Evolutionary conservation across 202 grass and related monocot genomes (phyloP).

Genomic region (Panicum virgatum): DNA sequence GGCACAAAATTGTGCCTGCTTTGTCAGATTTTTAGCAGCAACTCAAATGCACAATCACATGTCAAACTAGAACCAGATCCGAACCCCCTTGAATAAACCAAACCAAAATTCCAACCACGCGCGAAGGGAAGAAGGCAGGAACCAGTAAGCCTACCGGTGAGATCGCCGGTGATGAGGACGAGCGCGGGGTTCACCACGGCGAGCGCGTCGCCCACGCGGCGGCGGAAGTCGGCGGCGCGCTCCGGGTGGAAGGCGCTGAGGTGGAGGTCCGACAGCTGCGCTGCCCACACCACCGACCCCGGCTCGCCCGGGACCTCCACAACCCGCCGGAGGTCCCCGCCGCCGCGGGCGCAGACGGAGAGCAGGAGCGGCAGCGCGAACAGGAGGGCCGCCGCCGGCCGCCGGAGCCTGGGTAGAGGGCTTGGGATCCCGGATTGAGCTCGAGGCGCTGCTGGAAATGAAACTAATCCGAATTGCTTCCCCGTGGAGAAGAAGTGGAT

Average conservation of each 20-base stretch:
- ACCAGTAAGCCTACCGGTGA: slow-evolving; percentile 51
- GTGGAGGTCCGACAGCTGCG: slow-evolving; percentile 58
- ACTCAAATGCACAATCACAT: not conserved
- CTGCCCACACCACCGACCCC: slow-evolving; percentile 54
- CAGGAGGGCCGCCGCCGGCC: not conserved
- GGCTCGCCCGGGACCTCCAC: slow-evolving; percentile 44
- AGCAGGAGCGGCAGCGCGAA: not conserved
- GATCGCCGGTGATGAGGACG: slow-evolving; percentile 63
- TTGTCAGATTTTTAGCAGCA: not conserved
- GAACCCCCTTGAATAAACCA: not conserved
- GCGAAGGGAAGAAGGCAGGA: not conserved
- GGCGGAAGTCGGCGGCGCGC: slow-evolving; percentile 37
- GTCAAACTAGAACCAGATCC: not conserved
- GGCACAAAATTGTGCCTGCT: not conserved
- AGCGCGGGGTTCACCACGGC: slow-evolving; percentile 47
- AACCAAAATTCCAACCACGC: not conserved
- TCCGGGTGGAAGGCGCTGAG: slow-evolving; percentile 56
- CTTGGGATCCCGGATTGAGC: not conserved
- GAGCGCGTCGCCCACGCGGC: slow-evolving; percentile 44
- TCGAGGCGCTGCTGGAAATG: not conserved
- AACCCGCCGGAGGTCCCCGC: slow-evolving; percentile 15
- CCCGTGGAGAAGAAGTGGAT: not conserved
- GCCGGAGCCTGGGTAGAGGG: not conserved
- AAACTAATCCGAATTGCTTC: not conserved
- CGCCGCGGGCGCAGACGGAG: not conserved